phyloP scores from a whole-genome alignment of 192 early-diverging fungal genomes.

The Podila clonocystis region DNA sequence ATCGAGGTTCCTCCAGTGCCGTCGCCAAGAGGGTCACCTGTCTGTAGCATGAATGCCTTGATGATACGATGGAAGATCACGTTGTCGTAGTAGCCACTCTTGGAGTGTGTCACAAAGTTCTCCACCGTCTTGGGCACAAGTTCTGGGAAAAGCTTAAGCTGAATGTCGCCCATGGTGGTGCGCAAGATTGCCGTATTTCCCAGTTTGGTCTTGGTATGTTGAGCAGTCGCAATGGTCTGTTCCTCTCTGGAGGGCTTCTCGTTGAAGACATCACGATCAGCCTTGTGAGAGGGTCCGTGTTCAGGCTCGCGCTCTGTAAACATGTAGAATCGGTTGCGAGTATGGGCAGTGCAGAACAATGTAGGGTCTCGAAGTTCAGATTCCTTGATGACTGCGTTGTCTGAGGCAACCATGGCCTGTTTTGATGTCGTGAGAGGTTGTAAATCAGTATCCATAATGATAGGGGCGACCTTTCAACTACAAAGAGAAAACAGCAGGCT shows the following conservation, averaged over 20 bases:
- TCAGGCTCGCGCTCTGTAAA: constrained; percentile 91
- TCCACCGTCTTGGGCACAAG: constrained; percentile 93
- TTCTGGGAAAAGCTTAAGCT: constrained; percentile 88
- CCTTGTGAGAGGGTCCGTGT: constrained; percentile 66
- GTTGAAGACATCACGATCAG: constrained; percentile 94
- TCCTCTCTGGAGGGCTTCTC: constrained; percentile 97
- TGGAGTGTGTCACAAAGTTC: constrained; percentile 90
- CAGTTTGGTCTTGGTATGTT: constrained; percentile 68
- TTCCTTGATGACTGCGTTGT: constrained; percentile 79
- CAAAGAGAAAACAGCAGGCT: neutral
- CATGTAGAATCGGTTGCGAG: constrained; percentile 94
- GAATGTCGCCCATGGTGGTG: constrained; percentile 93
- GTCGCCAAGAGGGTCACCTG: constrained; percentile 89
- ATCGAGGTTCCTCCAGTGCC: constrained; percentile 95
- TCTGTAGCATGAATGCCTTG: constrained; percentile 97
- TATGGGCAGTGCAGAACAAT: constrained; percentile 89
- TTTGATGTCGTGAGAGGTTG: neutral
- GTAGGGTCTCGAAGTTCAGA: constrained; percentile 81
- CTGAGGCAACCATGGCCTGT: constrained; percentile 86
- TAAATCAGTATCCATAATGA: constrained; percentile 4
- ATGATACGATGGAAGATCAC: constrained; percentile 98
- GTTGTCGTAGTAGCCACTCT: constrained; percentile 90
- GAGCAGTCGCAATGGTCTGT: constrained; percentile 84
- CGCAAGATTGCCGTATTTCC: constrained; percentile 83
- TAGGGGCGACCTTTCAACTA: neutral